A percentile compares a stretch with the other conserved stretches of the same genome.
Evolutionary conservation across 805 yeast genomes (phyloP).

Genomic region (Priceomyces castillae): DNA sequence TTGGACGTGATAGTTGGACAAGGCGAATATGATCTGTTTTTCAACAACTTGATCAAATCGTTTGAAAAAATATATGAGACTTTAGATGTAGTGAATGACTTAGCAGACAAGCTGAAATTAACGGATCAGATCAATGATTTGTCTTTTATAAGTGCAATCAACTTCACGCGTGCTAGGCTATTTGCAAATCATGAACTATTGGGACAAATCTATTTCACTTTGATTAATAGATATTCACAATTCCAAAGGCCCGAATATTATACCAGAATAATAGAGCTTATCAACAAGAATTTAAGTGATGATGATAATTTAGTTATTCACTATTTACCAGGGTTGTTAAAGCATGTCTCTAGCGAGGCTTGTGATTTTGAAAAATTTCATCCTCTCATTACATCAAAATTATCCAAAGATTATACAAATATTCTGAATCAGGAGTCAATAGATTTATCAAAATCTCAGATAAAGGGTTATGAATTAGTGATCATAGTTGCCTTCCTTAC

Average conservation of each 20-base stretch:
- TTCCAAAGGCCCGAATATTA: slow-evolving; percentile 33
- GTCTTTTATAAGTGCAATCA: slow-evolving; percentile 38
- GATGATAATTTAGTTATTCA: slow-evolving; percentile 67
- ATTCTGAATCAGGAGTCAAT: slow-evolving; percentile 22
- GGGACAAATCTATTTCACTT: slow-evolving; percentile 61
- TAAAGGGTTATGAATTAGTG: slow-evolving; percentile 41
- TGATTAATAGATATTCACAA: slow-evolving; percentile 37
- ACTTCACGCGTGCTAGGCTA: slow-evolving; percentile 60
- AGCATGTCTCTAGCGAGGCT: slow-evolving; percentile 39
- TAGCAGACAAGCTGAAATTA: slow-evolving; percentile 45
- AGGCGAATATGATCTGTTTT: slow-evolving; percentile 19
- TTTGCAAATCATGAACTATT: slow-evolving; percentile 67
- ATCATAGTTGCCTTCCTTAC: slow-evolving; percentile 51
- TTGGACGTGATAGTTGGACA: slow-evolving; percentile 21
- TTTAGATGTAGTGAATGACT: slow-evolving; percentile 52
- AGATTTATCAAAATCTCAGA: slow-evolving; percentile 31
- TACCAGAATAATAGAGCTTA: slow-evolving; percentile 41
- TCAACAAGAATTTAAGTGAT: slow-evolving; percentile 45
- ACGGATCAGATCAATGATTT: slow-evolving; percentile 48
- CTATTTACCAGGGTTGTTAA: slow-evolving; percentile 58
- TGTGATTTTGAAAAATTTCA: slow-evolving; percentile 32
- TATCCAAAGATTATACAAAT: slow-evolving; percentile 24
- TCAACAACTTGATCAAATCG: slow-evolving; percentile 48
- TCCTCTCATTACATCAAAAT: slow-evolving; percentile 34
- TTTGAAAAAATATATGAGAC: slow-evolving; percentile 59